Evolutionary conservation across 116 monocot species (phyloP).

Genomic region (Iris pallida): DNA sequence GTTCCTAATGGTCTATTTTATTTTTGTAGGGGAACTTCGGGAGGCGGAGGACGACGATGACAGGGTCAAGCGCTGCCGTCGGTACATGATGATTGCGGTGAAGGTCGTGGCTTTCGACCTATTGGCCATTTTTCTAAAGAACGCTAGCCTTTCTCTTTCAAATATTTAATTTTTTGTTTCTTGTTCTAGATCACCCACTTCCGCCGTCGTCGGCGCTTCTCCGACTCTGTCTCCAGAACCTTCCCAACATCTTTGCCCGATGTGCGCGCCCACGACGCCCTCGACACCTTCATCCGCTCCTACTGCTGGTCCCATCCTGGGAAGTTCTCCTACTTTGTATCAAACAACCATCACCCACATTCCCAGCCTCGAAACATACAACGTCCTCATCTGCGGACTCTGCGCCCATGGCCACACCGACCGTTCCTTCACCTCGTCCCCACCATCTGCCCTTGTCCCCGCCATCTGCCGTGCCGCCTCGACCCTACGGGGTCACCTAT

Average conservation of each 20-base stretch:
- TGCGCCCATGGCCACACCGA: conserved; percentile 30
- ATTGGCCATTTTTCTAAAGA: no score
- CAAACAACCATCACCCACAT: not conserved
- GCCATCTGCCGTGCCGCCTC: conserved; percentile 18
- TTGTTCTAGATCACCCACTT: conserved; percentile 28
- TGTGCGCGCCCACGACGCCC: conserved; percentile 76
- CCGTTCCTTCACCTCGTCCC: conserved; percentile 45
- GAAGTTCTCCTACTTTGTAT: conserved; percentile 40
- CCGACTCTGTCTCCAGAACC: conserved; percentile 59
- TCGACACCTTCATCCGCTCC: conserved; percentile 84
- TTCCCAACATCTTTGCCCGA: conserved; percentile 52
- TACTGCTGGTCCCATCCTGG: conserved; percentile 50
- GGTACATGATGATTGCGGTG: no score
- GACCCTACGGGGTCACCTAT: conserved; percentile 62
- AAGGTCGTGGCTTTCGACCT: no score
- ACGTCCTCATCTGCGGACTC: conserved; percentile 72
- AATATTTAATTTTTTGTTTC: no score
- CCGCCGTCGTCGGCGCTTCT: conserved; percentile 59
- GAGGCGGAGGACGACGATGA: no score
- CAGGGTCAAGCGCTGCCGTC: no score
- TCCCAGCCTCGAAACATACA: conserved; percentile 75
- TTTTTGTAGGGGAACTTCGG: no score
- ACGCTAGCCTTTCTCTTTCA: no score
- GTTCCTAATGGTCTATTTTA: no score
- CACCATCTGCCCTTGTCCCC: conserved; percentile 22